Evolutionary conservation across 2,329 filamentous ascomycete genomes (phyloP), one percentile per base, ranked within the genome.

Genomic region (Tothia fuscella): DNA sequence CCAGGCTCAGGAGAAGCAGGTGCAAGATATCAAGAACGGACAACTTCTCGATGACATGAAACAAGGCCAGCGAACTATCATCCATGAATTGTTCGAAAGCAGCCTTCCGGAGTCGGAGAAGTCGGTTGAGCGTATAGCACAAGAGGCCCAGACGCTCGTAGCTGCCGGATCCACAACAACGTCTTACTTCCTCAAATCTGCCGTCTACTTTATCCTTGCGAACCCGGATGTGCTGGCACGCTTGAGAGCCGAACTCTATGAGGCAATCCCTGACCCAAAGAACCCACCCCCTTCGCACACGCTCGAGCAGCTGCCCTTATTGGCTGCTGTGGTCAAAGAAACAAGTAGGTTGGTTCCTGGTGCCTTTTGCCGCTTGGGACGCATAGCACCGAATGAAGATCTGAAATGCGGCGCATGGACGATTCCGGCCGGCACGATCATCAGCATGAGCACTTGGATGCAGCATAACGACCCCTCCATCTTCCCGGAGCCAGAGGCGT

Each of bases 251-350:
- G 17, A 46, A 29, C 22, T 46, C 9, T 14, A 12, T 16, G 19
- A 2, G 7, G 38, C 42, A 3, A 22, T 5, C 4, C 14, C 24
- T 14, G 24, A 20, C 5, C 17, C 10, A 16, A 13, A 34, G 2
- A 6, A 9, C 9, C 26, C 26, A 29, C 9, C 26, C 9, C 38
- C 42, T 19, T 33, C 35, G 41, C 1, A 53, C 49, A 47, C 47
- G n/a, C 45, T 57, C 1, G 53, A 57, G 36, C 42, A 47, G 3
- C 43, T 59, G 12, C 56, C 56, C 2, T 59, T 56, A 33, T 53
- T 59, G 6, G 49, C 51, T 16, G 57, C 56, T n/a, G 50, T 54
- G 10, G 51, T 60, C 2, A 46, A 51, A 28, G 57, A 60, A 38
- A 54, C 52, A 6, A 44, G 57, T 16, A 52, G 59, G 13, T 32